phyloP scores from a whole-genome alignment of 2,329 filamentous ascomycete species.

The Tolypocladium endophyticum region DNA sequence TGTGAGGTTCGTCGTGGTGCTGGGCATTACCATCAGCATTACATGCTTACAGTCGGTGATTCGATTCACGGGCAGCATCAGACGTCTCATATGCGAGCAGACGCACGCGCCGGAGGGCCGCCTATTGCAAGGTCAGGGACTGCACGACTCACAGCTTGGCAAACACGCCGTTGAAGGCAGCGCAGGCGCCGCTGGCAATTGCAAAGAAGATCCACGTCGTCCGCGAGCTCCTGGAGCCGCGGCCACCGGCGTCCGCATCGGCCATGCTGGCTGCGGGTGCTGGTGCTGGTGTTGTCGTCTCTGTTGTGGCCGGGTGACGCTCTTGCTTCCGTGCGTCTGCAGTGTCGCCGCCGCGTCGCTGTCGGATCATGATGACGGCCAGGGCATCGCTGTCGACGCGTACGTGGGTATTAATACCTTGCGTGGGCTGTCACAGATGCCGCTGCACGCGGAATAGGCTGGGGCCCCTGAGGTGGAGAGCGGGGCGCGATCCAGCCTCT shows the following conservation, averaged over 20 bases:
- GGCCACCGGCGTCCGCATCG: conserved; percentile 2
- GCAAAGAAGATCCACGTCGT: conserved; percentile 57
- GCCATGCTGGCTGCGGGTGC: not conserved
- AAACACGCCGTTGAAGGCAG: conserved; percentile 74
- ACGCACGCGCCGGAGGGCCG: not conserved
- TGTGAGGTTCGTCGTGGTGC: conserved; percentile 47
- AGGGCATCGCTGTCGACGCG: not conserved
- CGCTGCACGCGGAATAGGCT: not conserved
- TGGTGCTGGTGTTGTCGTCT: not conserved
- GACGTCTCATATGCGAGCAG: not conserved
- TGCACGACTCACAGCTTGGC: conserved; percentile 58
- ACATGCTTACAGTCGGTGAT: not conserved
- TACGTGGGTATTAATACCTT: not conserved
- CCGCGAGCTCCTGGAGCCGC: conserved; percentile 19
- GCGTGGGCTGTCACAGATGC: not conserved
- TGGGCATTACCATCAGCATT: conserved; percentile 11
- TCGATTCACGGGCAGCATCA: not conserved
- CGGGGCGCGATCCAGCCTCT: not conserved
- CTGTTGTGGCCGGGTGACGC: not conserved
- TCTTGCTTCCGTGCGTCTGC: not conserved
- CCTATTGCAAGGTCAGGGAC: not conserved
- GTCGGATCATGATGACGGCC: conserved; percentile 15
- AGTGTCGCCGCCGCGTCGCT: conserved; percentile 9
- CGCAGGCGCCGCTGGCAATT: conserved; percentile 64
- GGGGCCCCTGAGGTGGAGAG: not conserved